A percentile compares a stretch with the other conserved stretches of the same genome.
Evolutionary conservation across 345 rosid genomes (phyloP).

Genomic region (Dovyalis caffra): DNA sequence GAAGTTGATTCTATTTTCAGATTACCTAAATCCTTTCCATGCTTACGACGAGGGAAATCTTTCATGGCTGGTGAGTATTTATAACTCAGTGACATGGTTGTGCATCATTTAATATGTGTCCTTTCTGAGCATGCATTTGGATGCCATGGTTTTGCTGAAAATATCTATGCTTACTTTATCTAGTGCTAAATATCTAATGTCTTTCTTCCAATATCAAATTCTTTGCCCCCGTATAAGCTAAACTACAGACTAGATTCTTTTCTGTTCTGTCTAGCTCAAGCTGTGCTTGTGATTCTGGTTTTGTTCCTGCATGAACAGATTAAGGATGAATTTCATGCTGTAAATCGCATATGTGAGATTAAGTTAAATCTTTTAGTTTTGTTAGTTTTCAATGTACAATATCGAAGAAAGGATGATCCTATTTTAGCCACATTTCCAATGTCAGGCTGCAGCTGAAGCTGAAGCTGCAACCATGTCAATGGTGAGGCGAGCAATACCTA

Average conservation of each 20-base stretch:
- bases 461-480: conserved; percentile 61
- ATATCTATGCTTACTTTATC: too few species aligned
- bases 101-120: background rate
- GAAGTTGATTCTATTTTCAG: conserved; percentile 26
- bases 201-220: background rate
- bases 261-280: background rate
- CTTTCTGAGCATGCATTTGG: too few species aligned
- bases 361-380: background rate
- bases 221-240: background rate
- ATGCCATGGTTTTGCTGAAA: background rate
- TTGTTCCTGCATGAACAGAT: background rate
- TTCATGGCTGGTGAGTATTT: conserved; percentile 57
- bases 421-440: conserved; percentile 1
- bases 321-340: background rate
- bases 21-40: conserved; percentile 66
- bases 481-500: conserved; percentile 47
- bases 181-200: background rate
- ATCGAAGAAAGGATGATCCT: background rate
- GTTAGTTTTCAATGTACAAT: background rate
- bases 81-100: background rate
- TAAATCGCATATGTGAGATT: background rate
- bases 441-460: conserved; percentile 76
- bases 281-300: background rate
- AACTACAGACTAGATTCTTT: background rate
- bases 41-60: conserved; percentile 73